Evolutionary conservation across 768 basidiomycete species (phyloP), one percentile per base, ranked within the genome.

Genomic region (Coprinellus aureogranulatus): DNA sequence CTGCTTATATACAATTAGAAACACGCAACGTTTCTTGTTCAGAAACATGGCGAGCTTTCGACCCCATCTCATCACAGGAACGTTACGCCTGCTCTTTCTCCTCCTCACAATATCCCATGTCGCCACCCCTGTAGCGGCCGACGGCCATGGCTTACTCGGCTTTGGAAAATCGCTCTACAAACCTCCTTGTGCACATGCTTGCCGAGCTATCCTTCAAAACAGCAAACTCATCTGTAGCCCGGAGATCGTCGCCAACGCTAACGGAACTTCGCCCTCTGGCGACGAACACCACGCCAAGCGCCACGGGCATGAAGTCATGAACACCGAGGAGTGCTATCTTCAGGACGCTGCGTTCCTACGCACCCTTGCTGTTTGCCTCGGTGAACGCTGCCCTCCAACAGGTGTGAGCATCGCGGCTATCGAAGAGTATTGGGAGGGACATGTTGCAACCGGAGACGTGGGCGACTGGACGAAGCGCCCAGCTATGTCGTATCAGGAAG

Each of bases 341-440:
- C 34, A 55, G 31, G 58, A 59, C 27, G 58, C 58, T 10, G 58
- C 58, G 8, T 59, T 54, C 40, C 18, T 59, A n/a, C 53, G 58
- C 25, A 59, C 58, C 25, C 45, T 59, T 25, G 58, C 58, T 0
- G 20, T 59, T 14, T 59, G 58, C 53, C 27, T 59, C 25, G 58
- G 28, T 2, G 37, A 59, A 9, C 39, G 23, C 16, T 59, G 58
- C 27, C 52, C 53, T 20, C 45, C 25, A 34, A n/a, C n/a, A n/a
- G n/a, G 54, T 31, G 30, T 50, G 11, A 25, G 28, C 18, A 8
- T 54, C 10, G 49, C 58, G 4, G 46, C 42, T 3, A 41, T 54
- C 27, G 53, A 59, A 34, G 53, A 59, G 18, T 59, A 50, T 28
- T 59, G 58, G 58, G 58, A 54, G 39, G 45, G 53, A 2, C 53